phyloP scores from a whole-genome alignment of 495 filamentous ascomycete genomes.

The Gamarada debralockiae region DNA sequence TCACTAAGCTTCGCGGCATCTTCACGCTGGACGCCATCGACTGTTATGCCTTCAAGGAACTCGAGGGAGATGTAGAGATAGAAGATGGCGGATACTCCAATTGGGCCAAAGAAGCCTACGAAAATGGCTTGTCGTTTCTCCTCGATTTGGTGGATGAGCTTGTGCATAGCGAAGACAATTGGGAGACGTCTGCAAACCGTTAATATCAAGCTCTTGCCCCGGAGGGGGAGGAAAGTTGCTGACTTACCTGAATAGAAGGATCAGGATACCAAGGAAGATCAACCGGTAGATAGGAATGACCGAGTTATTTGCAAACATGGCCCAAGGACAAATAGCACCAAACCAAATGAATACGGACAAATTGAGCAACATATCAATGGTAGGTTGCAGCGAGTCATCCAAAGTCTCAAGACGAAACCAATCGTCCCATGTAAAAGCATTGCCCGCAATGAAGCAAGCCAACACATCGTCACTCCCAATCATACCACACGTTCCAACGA shows the following conservation, averaged over 20 bases:
- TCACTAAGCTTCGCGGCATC: slow-evolving; percentile 66
- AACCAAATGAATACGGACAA: slow-evolving; percentile 89
- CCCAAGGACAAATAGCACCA: slow-evolving; percentile 84
- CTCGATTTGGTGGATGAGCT: slow-evolving; percentile 76
- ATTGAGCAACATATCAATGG: slow-evolving; percentile 78
- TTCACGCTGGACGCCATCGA: slow-evolving; percentile 55
- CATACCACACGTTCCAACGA: slow-evolving; percentile 82
- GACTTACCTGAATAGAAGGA: slow-evolving; percentile 59
- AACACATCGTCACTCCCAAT: slow-evolving; percentile 90
- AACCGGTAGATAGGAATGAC: slow-evolving; percentile 76
- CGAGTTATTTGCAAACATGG: slow-evolving; percentile 58
- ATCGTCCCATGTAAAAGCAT: slow-evolving; percentile 86
- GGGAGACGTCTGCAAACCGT: slow-evolving; percentile 62
- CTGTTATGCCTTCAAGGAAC: slow-evolving; percentile 53
- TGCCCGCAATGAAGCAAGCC: slow-evolving; percentile 91
- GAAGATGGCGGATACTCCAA: slow-evolving; percentile 90
- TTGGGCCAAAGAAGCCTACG: slow-evolving; percentile 91
- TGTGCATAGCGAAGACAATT: slow-evolving; percentile 68
- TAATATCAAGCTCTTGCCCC: slow-evolving; percentile 13
- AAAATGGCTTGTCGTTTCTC: slow-evolving; percentile 70
- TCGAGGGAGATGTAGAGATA: slow-evolving; percentile 79
- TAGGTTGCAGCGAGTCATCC: slow-evolving; percentile 87
- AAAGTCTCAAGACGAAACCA: slow-evolving; percentile 88
- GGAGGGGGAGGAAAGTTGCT: too few relatives aligned
- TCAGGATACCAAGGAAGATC: slow-evolving; percentile 72